Evolutionary conservation across 345 rosid genomes (phyloP), one percentile per base, ranked within the genome.

Genomic region (Fremontodendron californicum): DNA sequence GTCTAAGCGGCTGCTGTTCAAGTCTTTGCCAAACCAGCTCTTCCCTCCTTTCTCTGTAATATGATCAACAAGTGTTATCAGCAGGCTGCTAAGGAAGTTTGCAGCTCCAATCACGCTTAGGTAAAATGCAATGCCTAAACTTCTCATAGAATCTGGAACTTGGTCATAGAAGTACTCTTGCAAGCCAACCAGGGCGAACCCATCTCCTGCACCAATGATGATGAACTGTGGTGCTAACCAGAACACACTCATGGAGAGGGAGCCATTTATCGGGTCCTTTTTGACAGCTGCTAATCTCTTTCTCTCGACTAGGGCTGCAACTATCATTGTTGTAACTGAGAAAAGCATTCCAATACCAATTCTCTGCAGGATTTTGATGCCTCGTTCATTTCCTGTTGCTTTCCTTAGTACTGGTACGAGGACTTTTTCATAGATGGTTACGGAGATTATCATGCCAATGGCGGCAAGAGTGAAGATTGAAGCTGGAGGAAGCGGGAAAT

Each of bases 121-220:
- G 84, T 92, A 94, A 29, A 92, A 84, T 9, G 98, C 98, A 49
- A 94, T 92, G 57, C 98, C 98, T 78, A 94, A 72, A 79, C 97
- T 94, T 79, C 98, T 84, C 98, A 94, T 94, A 0, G 94, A 86
- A 81, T 94, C 97, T 0, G 98, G 97, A 51, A 94, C 98, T 84
- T 94, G 98, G 71, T 94, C 97, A 15, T 94, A 92, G 77, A 94
- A 94, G 73, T 92, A 94, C 80, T 94, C 98, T 76, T 92, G 97
- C 39, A 94, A 83, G n/a, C 98, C 98, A 27, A 94, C 95, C 2
- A 92, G 84, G 21, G 97, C 78, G 73, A 94, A 92, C 5, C 90
- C 88, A 42, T 94, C 97, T 7, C 92, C 96, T 1, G 91, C 33
- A 10, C 98, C 98, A 2, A 91, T 62, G 71, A 91, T 83, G 65